Base-by-base conservation (phyloP, 345 rosid species). In the Ceriops tagal region DNA sequence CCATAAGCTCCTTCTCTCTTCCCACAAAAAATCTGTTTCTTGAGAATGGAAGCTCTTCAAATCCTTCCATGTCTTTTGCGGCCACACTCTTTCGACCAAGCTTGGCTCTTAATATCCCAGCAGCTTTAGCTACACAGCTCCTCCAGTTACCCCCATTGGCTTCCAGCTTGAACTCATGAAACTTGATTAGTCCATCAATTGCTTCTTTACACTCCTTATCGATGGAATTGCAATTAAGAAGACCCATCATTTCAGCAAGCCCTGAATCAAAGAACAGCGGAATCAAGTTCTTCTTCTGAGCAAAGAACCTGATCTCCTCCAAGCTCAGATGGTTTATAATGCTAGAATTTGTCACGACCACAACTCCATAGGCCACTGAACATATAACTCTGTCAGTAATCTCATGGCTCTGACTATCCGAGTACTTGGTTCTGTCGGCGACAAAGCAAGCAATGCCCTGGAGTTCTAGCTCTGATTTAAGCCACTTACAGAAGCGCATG, bases 371-470 rank as follows among this genome's bases (percentile, higher is more conserved):
- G 28, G 93, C 82, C 57, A 86, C 96, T 6, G 97, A 88, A 67
- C 93, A 85, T 64, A 93, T 91, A 75, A 91, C 88, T 75, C 93
- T 77, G 75, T 93, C 97, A 0, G 95, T 90, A 65, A 91, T 88
- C 80, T 91, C 96, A 67, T 93, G 91, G 70, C 96, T 91, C 80
- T 93, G 96, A 15, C 72, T 74, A 68, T 89, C 89, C 0, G 92
- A 83, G 69, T 88, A 93, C 77, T 84, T 89, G 0, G 96, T 91
- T 77, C 96, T 82, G 53, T 93, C 98, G 6, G 93, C 96, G 20
- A 91, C 88, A 58, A 93, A 93, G 64, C 97, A 91, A 61, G 93
- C 98, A 63, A 93, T 91, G 3, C 98, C 97, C 79, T 91, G 93
- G 70, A 91, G 85, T 84, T 93, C 96, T 53, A 89, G 91, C 82